A percentile compares a stretch with the other conserved stretches of the same genome.
Conservation (phyloP, 768 basidiomycete species). For the Trametes coccinea region DNA sequence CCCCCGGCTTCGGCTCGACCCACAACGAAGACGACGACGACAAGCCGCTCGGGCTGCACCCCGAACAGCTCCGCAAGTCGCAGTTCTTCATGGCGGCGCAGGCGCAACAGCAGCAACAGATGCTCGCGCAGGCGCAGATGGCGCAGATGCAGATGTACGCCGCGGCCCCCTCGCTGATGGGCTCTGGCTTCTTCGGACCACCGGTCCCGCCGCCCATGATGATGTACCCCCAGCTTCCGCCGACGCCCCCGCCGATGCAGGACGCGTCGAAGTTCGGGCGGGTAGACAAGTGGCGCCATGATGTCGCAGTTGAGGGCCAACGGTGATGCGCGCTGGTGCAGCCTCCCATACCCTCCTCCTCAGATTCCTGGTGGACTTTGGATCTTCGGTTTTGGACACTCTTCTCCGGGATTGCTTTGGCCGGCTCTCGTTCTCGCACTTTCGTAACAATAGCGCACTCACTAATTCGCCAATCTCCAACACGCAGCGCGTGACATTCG, state of each 20-base stretch:
- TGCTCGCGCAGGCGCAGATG: conserved; percentile 78
- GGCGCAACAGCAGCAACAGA: conserved; percentile 56
- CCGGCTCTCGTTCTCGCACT: conserved; percentile 15
- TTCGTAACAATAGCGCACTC: neutral
- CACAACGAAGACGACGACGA: conserved; percentile 63
- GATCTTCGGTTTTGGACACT: neutral
- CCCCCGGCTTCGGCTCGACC: conserved; percentile 20
- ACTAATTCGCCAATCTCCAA: neutral
- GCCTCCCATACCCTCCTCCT: neutral
- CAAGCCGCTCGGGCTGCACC: conserved; percentile 68
- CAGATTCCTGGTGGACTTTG: neutral
- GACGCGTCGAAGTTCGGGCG: conserved; percentile 68
- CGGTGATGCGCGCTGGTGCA: conserved; percentile 16
- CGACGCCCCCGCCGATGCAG: conserved; percentile 60
- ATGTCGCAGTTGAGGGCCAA: conserved; percentile 74
- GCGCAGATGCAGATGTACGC: conserved; percentile 67
- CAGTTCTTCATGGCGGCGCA: conserved; percentile 53
- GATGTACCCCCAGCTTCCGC: conserved; percentile 44
- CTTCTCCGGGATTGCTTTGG: conserved; percentile 18
- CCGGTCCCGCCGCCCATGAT: conserved; percentile 46
- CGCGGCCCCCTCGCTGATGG: conserved; percentile 59
- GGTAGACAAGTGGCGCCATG: conserved; percentile 81
- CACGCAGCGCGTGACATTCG: neutral
- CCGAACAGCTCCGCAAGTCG: conserved; percentile 78
- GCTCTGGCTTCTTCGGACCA: conserved; percentile 65